Conservation (phyloP, 2,329 filamentous ascomycete genomes). For the Xylariaceae sp. region DNA sequence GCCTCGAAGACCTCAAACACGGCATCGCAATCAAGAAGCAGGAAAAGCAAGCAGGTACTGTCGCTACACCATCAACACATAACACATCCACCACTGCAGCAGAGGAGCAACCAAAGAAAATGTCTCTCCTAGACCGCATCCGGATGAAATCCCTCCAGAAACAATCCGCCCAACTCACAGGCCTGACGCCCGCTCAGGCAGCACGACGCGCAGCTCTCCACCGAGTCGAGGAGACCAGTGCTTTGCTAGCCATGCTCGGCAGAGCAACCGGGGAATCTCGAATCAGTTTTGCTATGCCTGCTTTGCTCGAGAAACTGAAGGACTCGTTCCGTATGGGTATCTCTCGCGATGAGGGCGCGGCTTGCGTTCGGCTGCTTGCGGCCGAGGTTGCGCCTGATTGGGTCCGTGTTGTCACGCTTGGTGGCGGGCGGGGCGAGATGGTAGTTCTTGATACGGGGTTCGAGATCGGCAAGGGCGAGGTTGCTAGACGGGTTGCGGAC, state of each 20-base stretch:
- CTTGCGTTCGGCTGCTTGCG: constrained; percentile 50
- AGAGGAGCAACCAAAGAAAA: constrained; percentile 49
- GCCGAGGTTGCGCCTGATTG: constrained; percentile 54
- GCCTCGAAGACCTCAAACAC: constrained; percentile 65
- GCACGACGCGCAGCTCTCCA: constrained; percentile 62
- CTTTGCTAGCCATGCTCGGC: constrained; percentile 64
- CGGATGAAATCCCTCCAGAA: constrained; percentile 63
- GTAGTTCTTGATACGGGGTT: constrained; percentile 49
- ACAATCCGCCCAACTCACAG: constrained; percentile 39
- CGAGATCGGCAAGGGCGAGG: constrained; percentile 31
- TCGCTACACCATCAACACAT: constrained; percentile 28
- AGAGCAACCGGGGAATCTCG: constrained; percentile 43
- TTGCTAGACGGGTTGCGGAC: constrained; percentile 29
- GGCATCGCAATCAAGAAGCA: constrained; percentile 53
- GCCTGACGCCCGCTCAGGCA: constrained; percentile 51
- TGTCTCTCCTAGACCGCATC: constrained; percentile 72
- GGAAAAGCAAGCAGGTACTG: constrained; percentile 36
- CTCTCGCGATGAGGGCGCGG: constrained; percentile 48
- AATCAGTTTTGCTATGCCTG: constrained; percentile 62
- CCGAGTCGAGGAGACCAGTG: constrained; percentile 63
- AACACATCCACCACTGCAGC: constrained; percentile 35
- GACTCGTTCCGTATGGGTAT: constrained; percentile 61
- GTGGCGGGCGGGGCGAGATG: constrained; percentile 52
- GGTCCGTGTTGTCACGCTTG: constrained; percentile 49
- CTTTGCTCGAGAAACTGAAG: constrained; percentile 60